Conservation (phyloP, 805 yeast genomes). For the Saccharomyces eubayanus region DNA sequence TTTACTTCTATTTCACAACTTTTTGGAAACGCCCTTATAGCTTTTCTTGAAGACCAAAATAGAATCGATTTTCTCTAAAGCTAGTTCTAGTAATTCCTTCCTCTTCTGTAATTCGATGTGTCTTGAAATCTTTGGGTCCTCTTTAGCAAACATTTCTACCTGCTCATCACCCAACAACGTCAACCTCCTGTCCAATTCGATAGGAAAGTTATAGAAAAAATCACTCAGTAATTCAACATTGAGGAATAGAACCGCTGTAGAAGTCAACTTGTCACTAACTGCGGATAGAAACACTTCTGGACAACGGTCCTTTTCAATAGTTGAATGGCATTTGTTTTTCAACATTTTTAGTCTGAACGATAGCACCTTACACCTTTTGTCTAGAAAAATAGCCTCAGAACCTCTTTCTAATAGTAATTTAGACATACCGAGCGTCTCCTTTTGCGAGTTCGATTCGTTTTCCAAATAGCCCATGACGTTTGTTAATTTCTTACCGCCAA, state of each 20-base stretch:
- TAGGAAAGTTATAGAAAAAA: constrained; percentile 91
- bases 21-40: constrained; percentile 20
- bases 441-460: constrained; percentile 29
- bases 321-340: constrained; percentile 64
- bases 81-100: constrained; percentile 78
- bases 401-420: constrained; percentile 67
- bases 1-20: neutral
- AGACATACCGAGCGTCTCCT: constrained; percentile 80
- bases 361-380: constrained; percentile 61
- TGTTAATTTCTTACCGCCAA: constrained; percentile 77
- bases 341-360: constrained; percentile 69
- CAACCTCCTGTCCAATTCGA: constrained; percentile 77
- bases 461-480: constrained; percentile 72
- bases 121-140: constrained; percentile 81
- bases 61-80: constrained; percentile 71
- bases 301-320: constrained; percentile 79
- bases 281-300: constrained; percentile 93
- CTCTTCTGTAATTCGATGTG: constrained; percentile 93
- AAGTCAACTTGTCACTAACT: constrained; percentile 82
- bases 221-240: constrained; percentile 92
- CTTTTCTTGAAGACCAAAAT: constrained; percentile 34
- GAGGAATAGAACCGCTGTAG: constrained; percentile 85
- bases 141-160: constrained; percentile 83
- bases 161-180: constrained; percentile 61
- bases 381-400: constrained; percentile 72